A percentile compares a stretch with the other conserved stretches of the same genome.
These are phyloP conservation scores for Cercospora janseana DNA, from an alignment of 2,329 filamentous ascomycete genomes.

Conservation along the genomic window DNA sequence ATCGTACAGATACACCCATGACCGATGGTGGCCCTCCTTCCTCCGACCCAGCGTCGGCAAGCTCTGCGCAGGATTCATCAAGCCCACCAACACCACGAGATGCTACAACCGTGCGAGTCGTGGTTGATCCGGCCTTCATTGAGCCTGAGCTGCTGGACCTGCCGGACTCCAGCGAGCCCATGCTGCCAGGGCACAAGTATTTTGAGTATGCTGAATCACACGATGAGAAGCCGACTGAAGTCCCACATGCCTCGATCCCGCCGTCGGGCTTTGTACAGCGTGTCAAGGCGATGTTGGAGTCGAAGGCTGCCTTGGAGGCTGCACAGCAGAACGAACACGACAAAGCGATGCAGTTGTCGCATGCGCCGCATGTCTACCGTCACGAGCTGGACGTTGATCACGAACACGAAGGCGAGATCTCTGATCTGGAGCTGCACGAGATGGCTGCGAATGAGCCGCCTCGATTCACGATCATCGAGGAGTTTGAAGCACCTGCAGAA, in stretches of 20 bases:
- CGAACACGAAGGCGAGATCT: conserved; percentile 20
- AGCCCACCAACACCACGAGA: conserved; percentile 45
- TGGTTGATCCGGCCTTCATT: conserved; percentile 38
- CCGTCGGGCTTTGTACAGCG: conserved; percentile 43
- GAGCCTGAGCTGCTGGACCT: conserved; percentile 37
- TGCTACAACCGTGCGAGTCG: conserved; percentile 38
- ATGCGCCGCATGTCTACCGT: conserved; percentile 19
- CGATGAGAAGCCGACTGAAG: conserved; percentile 38
- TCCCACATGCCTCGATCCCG: conserved; percentile 35
- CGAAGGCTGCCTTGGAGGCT: conserved; percentile 35
- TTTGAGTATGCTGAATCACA: conserved; percentile 37
- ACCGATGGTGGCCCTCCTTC: conserved; percentile 44
- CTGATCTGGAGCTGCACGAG: conserved; percentile 34
- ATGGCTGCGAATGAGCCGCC: conserved; percentile 35
- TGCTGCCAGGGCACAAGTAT: conserved; percentile 36
- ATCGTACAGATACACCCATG: conserved; percentile 38
- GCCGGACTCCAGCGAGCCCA: conserved; percentile 39
- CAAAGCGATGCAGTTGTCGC: conserved; percentile 19
- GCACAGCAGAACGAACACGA: conserved; percentile 24
- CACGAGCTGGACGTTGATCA: conserved; percentile 26
- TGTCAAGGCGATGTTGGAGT: conserved; percentile 47
- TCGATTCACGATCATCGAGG: conserved; percentile 36
- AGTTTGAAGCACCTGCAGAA: conserved; percentile 37
- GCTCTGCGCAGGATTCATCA: conserved; percentile 40
- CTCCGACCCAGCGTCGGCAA: conserved; percentile 45